These are phyloP conservation scores for Symbiodinium natans DNA, from an alignment of 73 alveolate genomes.

Conservation along the genomic window DNA sequence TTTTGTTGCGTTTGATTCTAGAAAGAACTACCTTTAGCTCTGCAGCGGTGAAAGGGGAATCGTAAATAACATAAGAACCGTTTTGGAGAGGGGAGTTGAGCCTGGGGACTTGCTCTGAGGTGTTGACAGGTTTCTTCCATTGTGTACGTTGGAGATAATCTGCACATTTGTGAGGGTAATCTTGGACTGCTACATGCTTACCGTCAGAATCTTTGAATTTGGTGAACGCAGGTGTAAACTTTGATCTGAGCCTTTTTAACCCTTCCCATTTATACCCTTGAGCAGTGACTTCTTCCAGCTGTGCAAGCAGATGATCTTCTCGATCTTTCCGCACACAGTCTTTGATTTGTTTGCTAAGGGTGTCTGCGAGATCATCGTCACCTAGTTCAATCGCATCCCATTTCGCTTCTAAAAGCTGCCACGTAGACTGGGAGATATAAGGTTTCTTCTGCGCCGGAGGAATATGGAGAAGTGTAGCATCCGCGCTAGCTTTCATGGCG, in stretches of 20 bases:
- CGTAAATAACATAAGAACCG: not conserved
- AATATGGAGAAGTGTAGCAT: not conserved
- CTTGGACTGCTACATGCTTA: not conserved
- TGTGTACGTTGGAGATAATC: not conserved
- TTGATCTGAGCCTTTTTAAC: not conserved
- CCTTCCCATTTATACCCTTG: constrained; percentile 21
- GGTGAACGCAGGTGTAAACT: not conserved
- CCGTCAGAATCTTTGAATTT: not conserved
- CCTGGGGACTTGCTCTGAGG: not conserved
- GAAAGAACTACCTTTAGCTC: not conserved
- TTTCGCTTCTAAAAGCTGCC: not conserved
- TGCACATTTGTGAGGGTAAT: constrained; percentile 22
- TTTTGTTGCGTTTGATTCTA: not conserved
- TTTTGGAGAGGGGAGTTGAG: not conserved
- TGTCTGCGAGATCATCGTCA: not conserved
- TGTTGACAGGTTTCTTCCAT: not conserved
- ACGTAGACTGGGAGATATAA: not conserved
- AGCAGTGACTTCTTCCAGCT: not conserved
- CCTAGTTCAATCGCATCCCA: not conserved
- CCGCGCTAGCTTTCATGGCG: no score
- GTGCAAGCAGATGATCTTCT: not conserved
- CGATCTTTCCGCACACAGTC: not conserved
- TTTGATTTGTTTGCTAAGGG: not conserved
- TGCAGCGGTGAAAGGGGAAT: not conserved
- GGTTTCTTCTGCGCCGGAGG: not conserved